Conservation (phyloP, 345 rosid species). For the Hibiscus tridactylites region DNA sequence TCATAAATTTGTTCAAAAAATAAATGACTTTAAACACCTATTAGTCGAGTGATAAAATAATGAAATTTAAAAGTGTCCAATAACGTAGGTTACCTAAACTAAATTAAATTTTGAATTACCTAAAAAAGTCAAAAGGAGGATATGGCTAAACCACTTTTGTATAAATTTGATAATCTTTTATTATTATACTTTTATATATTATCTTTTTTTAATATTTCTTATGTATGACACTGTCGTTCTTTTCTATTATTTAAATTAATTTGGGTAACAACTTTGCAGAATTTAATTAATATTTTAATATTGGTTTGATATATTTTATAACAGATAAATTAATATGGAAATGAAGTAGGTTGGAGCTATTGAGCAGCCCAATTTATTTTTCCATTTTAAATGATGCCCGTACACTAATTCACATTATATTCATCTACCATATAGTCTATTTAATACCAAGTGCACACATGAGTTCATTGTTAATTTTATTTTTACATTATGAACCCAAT, state of each 20-base stretch:
- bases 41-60: too few species aligned
- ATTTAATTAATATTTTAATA: background rate
- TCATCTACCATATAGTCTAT: background rate
- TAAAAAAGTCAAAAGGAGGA: too few species aligned
- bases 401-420: background rate
- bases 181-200: background rate
- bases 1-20: too few species aligned
- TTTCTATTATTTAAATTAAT: background rate
- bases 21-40: too few species aligned
- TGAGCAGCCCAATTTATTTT: background rate
- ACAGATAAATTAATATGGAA: background rate
- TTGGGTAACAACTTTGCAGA: background rate
- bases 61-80: too few species aligned
- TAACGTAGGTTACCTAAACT: too few species aligned
- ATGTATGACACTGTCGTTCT: background rate
- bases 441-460: background rate
- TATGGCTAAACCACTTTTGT: background rate
- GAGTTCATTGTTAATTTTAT: background rate
- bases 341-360: background rate
- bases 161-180: background rate
- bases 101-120: too few species aligned
- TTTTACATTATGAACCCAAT: too few species aligned
- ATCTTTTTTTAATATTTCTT: background rate
- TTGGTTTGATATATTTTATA: background rate
- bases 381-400: too few species aligned